A percentile compares a stretch with the other conserved stretches of the same genome.
These are phyloP conservation scores for Botrytis cinerea DNA, from an alignment of 2,329 filamentous ascomycete genomes.

Conservation along the genomic window DNA sequence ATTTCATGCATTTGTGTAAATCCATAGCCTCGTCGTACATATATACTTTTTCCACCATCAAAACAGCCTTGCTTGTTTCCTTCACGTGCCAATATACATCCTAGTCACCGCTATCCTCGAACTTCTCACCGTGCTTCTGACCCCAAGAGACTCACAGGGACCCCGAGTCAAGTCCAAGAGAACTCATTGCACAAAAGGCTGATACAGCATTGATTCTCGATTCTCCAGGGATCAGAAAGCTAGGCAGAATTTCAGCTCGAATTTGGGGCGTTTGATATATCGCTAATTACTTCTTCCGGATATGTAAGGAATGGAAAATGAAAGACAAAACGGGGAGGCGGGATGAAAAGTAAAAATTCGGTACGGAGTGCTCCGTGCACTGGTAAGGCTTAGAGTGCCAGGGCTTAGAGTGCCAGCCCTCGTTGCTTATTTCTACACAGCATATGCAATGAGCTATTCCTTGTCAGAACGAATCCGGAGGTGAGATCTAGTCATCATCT, in stretches of 20 bases:
- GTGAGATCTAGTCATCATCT: background rate
- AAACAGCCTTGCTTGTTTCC: background rate
- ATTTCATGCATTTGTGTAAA: background rate
- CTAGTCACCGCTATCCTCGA: background rate
- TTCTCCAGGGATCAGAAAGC: background rate
- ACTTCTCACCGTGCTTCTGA: background rate
- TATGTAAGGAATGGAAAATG: background rate
- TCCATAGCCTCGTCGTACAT: background rate
- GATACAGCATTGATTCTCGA: background rate
- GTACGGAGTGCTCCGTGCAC: background rate
- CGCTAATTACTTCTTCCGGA: background rate
- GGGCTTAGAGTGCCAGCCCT: background rate
- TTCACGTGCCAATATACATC: background rate
- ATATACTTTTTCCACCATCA: background rate
- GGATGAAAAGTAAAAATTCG: background rate
- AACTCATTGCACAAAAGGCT: background rate
- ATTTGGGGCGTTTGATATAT: background rate
- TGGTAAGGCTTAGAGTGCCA: background rate
- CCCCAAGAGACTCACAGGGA: background rate
- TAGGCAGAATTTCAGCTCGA: background rate
- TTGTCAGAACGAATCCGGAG: background rate
- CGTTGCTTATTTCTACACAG: background rate
- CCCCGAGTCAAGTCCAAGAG: background rate
- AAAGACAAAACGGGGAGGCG: background rate
- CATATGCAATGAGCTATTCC: background rate